Base-by-base conservation (phyloP, 805 yeast species). In the Hanseniaspora lindneri region DNA sequence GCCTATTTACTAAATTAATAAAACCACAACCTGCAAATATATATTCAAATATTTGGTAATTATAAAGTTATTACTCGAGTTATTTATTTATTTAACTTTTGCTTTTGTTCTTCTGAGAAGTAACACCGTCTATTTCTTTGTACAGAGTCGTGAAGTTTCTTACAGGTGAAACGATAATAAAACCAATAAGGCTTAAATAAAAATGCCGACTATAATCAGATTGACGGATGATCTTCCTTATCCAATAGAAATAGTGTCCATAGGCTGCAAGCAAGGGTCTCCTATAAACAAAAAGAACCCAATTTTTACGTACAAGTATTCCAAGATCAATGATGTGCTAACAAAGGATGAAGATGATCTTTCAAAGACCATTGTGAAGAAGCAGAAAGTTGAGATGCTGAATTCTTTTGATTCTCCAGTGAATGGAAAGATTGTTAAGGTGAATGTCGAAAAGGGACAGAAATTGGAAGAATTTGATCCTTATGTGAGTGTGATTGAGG, bases 401-500 rank as follows among this genome's bases (percentile, higher is more conserved):
- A 41, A 46, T 19, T 24, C 49, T 7, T 46, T 46, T 46, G 49
- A 46, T 29, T 30, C 24, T n/a, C 49, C 49, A 6, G 28, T 46
- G 4, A 21, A 27, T 27, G 49, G 49, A 24, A 46, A 30, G n/a
- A 21, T 46, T 10, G 33, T 39, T 5, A 46, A 32, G 21, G 32
- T 27, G 19, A 39, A 39, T 11, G 30, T 46, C 8, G 19, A 39
- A 27, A 39, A 39, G 13, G 20, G 41, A 3, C 17, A 20, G 8
- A 46, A 17, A 39, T 24, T 39, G 14, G 49, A 46, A 9, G 41
- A 34, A 11, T 46, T 25, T 39, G 43, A 46, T 20, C 49, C 49
- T 5, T 46, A 39, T 19, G 49, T 20, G 20, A 46, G 34, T 17
- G 13, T 89, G 13, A 71, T 79, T 25, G 66, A 69, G 35, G 70